Evolutionary conservation across 805 yeast genomes (phyloP).

Genomic region (Starmerella bombicola): DNA sequence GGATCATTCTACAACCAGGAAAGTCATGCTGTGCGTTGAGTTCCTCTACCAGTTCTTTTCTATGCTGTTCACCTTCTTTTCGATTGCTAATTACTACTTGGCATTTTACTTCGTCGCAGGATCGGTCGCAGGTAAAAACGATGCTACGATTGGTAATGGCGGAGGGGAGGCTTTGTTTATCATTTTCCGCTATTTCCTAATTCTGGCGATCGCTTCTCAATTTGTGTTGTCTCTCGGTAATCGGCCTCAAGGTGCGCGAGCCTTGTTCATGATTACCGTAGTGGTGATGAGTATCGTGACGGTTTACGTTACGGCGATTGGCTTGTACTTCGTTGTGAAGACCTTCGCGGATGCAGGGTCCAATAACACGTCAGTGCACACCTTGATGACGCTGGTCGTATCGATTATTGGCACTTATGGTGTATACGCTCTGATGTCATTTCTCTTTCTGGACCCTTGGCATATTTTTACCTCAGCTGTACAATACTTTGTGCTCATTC

Average conservation of each 20-base stretch:
- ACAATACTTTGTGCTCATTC: slow-evolving; percentile 81
- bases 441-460: slow-evolving; percentile 91
- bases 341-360: slow-evolving; percentile 34
- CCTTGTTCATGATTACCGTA: slow-evolving; percentile 61
- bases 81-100: slow-evolving; percentile 80
- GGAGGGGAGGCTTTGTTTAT: slow-evolving; percentile 82
- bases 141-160: slow-evolving; percentile 34
- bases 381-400: slow-evolving; percentile 55
- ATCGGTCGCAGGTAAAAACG: slow-evolving; percentile 43
- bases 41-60: slow-evolving; percentile 76
- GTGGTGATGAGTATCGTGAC: slow-evolving; percentile 66
- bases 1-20: slow-evolving; percentile 69
- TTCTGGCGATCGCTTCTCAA: slow-evolving; percentile 73
- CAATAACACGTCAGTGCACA: slow-evolving; percentile 30
- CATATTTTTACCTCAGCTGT: slow-evolving; percentile 76
- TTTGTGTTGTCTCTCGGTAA: slow-evolving; percentile 92
- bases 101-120: slow-evolving; percentile 91
- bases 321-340: slow-evolving; percentile 60
- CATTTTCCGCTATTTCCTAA: slow-evolving; percentile 70
- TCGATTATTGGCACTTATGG: slow-evolving; percentile 88
- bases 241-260: slow-evolving; percentile 90
- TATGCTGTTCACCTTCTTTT: slow-evolving; percentile 78
- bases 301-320: slow-evolving; percentile 65
- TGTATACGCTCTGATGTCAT: slow-evolving; percentile 65
- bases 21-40: slow-evolving; percentile 71